A percentile compares a stretch with the other conserved stretches of the same genome.
Conservation (phyloP, 495 filamentous ascomycete species). For the Xylaria venustula region DNA sequence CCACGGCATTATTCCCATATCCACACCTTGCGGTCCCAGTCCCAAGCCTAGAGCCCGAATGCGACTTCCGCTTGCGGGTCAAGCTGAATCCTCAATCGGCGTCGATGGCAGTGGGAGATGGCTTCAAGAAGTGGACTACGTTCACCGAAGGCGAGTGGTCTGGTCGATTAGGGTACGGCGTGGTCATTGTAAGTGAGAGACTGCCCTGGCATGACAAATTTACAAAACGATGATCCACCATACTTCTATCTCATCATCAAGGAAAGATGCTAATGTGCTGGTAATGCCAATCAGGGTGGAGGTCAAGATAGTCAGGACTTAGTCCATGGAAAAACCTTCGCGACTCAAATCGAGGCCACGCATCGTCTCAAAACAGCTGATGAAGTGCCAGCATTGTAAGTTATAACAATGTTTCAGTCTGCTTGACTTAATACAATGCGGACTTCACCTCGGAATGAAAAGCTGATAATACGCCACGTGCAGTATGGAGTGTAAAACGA, state of each 20-base stretch:
- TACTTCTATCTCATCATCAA: not conserved
- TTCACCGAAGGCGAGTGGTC: slow-evolving; percentile 60
- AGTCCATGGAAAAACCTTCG: slow-evolving; percentile 50
- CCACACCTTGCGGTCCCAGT: slow-evolving; percentile 26
- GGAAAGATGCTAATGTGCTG: not conserved
- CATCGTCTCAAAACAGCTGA: slow-evolving; percentile 59
- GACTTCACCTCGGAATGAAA: not conserved
- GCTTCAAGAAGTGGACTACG: slow-evolving; percentile 58
- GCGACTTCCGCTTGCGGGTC: slow-evolving; percentile 62
- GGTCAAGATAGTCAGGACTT: slow-evolving; percentile 48
- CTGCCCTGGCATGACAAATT: not conserved
- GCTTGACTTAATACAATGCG: too few relatives aligned
- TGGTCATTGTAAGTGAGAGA: slow-evolving; percentile 50
- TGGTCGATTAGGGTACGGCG: slow-evolving; percentile 58
- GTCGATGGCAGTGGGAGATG: slow-evolving; percentile 47
- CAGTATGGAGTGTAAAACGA: slow-evolving; percentile 54
- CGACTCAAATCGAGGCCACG: slow-evolving; percentile 53
- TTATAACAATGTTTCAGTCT: too few relatives aligned
- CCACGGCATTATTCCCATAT: slow-evolving; percentile 21
- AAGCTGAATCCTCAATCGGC: slow-evolving; percentile 56
- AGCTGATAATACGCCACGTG: not conserved
- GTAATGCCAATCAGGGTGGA: slow-evolving; percentile 41
- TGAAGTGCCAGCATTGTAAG: slow-evolving; percentile 54
- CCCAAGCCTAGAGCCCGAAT: slow-evolving; percentile 53
- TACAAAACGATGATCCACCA: slow-evolving; percentile 6